These are phyloP conservation scores for Salvia hispanica DNA, from an alignment of 257 asterid genomes.

Conservation along the genomic window DNA sequence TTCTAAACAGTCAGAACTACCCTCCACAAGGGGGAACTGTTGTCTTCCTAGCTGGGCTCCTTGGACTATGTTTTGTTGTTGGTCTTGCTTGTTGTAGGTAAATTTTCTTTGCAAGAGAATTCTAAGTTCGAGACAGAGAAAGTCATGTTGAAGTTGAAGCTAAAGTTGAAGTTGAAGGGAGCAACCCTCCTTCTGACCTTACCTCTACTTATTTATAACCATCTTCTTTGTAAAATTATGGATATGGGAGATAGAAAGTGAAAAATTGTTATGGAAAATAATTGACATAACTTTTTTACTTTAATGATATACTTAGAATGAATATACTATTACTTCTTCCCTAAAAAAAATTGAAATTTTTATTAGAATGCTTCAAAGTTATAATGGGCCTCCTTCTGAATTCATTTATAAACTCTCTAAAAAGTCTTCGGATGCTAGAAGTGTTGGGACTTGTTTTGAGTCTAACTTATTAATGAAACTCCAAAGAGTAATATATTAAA, in stretches of 20 bases:
- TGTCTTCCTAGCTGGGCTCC: conserved; percentile 47
- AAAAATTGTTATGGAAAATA: no score
- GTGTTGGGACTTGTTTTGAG: not conserved
- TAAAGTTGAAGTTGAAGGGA: no score
- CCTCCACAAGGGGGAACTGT: conserved; percentile 34
- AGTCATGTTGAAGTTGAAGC: conserved; percentile 24
- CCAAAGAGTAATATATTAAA: not conserved
- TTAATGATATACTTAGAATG: no score
- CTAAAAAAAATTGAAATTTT: no score
- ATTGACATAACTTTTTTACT: no score
- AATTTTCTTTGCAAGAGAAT: conserved; percentile 29
- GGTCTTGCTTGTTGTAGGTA: conserved; percentile 44
- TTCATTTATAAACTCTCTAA: not conserved
- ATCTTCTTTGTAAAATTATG: no score
- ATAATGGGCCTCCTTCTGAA: no score
- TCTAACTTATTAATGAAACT: not conserved
- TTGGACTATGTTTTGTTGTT: conserved; percentile 60
- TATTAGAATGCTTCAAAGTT: no score
- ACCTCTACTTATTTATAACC: not conserved
- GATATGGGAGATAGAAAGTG: no score
- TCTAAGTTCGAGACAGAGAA: conserved; percentile 28
- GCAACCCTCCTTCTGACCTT: conserved; percentile 21
- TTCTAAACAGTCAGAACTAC: conserved; percentile 46
- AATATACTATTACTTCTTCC: no score
- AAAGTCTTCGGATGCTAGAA: not conserved